These are phyloP conservation scores for Candida arabinofermentans DNA, from an alignment of 805 yeast species.

Conservation along the genomic window DNA sequence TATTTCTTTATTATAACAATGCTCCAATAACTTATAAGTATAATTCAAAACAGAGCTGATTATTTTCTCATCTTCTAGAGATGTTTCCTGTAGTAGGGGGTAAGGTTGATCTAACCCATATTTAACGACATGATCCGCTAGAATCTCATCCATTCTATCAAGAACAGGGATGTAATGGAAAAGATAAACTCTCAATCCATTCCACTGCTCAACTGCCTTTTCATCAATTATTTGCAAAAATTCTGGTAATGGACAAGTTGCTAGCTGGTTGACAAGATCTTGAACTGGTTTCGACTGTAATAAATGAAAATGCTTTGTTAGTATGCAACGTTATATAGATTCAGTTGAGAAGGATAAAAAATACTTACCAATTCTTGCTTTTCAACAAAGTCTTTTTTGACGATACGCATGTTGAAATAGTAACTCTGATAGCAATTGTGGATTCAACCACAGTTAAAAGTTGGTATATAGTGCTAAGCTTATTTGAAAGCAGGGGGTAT, in stretches of 20 bases:
- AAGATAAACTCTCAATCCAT: constrained; percentile 42
- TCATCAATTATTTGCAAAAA: constrained; percentile 15
- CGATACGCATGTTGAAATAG: constrained; percentile 11
- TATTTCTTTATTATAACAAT: constrained; percentile 62
- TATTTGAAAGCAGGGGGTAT: too few relatives aligned
- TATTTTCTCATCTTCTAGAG: constrained; percentile 41
- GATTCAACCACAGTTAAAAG: not conserved
- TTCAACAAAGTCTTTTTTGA: constrained; percentile 13
- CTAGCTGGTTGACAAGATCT: constrained; percentile 12
- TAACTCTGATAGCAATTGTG: not conserved
- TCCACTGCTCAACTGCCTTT: constrained; percentile 25
- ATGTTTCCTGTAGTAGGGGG: constrained; percentile 44
- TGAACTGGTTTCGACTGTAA: constrained; percentile 17
- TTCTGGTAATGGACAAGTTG: constrained; percentile 18
- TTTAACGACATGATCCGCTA: constrained; percentile 49
- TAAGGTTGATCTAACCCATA: constrained; percentile 47
- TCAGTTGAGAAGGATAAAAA: not conserved
- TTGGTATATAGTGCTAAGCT: too few relatives aligned
- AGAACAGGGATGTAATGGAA: constrained; percentile 74
- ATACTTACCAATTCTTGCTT: constrained; percentile 13
- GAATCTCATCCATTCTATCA: constrained; percentile 67
- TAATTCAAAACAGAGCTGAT: constrained; percentile 55
- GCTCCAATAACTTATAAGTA: constrained; percentile 58
- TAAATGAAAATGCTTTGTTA: constrained; percentile 4
- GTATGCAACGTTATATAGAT: too few relatives aligned